phyloP scores from a whole-genome alignment of 1,284 basidiomycete species.

The Thelephora terrestris region DNA sequence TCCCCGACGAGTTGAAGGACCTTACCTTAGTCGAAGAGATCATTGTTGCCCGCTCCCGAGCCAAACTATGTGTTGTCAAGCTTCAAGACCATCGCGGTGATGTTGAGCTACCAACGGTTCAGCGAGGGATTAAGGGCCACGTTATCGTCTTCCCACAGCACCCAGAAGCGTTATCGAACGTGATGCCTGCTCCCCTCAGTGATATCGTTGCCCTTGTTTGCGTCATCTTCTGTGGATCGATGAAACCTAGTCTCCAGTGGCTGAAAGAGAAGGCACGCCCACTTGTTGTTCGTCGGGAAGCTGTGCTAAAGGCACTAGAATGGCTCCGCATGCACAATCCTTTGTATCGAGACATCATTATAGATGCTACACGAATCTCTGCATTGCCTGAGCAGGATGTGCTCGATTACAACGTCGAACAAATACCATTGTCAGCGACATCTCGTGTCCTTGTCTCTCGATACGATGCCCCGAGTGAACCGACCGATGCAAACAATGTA shows the following conservation, averaged over 20 bases:
- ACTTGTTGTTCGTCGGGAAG: conserved; percentile 18
- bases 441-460: conserved; percentile 13
- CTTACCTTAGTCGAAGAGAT: conserved; percentile 22
- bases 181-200: conserved; percentile 10
- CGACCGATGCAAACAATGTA: conserved; percentile 9
- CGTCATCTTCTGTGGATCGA: conserved; percentile 26
- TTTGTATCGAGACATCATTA: conserved; percentile 20
- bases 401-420: conserved; percentile 23
- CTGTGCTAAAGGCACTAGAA: conserved; percentile 19
- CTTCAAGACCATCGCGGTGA: conserved; percentile 8
- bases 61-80: conserved; percentile 19
- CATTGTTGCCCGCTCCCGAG: conserved; percentile 20
- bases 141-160: conserved; percentile 27
- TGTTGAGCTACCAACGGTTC: conserved; percentile 2
- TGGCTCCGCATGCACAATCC: conserved; percentile 26
- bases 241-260: conserved; percentile 21
- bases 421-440: conserved; percentile 10
- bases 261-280: conserved; percentile 19
- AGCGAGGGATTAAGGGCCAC: conserved; percentile 25
- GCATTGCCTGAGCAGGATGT: conserved; percentile 23
- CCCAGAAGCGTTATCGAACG: conserved; percentile 14
- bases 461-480: conserved; percentile 12
- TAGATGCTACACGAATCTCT: conserved; percentile 17
- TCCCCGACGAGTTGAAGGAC: conserved; percentile 17
- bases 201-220: conserved; percentile 12